Conservation (phyloP, 2,329 filamentous ascomycete species). For the Aspergillus intermedius region DNA sequence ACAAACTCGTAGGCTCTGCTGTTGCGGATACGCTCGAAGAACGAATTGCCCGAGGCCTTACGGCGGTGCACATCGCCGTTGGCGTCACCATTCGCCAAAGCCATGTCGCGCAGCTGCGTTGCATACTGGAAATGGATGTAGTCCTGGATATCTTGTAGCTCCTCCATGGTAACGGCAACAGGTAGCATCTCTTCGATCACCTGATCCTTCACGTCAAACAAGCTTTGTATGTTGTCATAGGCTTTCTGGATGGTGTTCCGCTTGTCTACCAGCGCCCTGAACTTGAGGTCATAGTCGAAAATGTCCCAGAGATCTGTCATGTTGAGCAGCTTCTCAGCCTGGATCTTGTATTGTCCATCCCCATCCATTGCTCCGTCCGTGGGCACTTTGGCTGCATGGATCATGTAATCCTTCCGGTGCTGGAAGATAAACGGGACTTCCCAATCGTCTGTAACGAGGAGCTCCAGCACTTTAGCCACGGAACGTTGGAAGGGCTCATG, state of each 20-base stretch:
- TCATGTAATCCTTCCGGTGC: conserved; percentile 94
- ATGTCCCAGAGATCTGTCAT: conserved; percentile 95
- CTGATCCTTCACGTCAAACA: conserved; percentile 62
- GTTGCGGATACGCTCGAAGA: conserved; percentile 78
- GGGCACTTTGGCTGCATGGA: conserved; percentile 71
- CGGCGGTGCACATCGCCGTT: conserved; percentile 65
- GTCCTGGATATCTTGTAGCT: conserved; percentile 92
- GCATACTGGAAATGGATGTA: conserved; percentile 94
- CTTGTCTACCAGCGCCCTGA: conserved; percentile 86
- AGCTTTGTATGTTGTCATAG: conserved; percentile 64
- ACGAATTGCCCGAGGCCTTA: conserved; percentile 71
- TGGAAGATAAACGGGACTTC: conserved; percentile 98
- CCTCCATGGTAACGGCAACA: conserved; percentile 78
- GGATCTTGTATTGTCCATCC: conserved; percentile 65
- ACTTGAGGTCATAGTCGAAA: conserved; percentile 90
- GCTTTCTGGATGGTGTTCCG: conserved; percentile 75
- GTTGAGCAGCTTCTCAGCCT: conserved; percentile 79
- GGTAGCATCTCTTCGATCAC: conserved; percentile 78
- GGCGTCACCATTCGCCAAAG: conserved; percentile 53
- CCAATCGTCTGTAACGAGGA: conserved; percentile 88
- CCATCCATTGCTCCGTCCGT: conserved; percentile 58
- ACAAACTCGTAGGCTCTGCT: conserved; percentile 76
- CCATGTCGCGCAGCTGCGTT: conserved; percentile 72
- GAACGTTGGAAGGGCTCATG: conserved; percentile 79
- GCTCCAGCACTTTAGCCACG: conserved; percentile 86